Conservation (phyloP, 2,329 filamentous ascomycete species). For the Ascochyta fabae region DNA sequence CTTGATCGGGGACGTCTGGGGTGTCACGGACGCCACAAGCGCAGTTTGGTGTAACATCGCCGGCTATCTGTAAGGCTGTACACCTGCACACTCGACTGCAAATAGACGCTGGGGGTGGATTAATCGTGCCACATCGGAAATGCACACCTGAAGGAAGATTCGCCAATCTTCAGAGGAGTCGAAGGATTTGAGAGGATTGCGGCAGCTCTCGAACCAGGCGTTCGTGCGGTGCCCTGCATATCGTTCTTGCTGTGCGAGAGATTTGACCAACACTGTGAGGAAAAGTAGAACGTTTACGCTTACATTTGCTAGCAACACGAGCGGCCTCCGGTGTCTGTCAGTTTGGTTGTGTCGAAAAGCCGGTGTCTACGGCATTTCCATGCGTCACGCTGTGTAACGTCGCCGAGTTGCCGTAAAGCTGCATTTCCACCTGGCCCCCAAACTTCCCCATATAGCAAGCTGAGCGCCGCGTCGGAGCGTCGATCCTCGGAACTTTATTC, state of each 20-base stretch:
- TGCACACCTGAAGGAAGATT: background rate
- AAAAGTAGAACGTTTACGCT: too few species aligned
- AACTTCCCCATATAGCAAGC: background rate
- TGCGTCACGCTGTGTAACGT: conserved; percentile 1
- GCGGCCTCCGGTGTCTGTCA: too few species aligned
- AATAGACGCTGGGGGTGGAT: background rate
- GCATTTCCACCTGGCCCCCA: background rate
- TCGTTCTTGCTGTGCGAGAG: background rate
- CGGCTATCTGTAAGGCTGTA: conserved; percentile 5
- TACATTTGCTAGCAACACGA: too few species aligned
- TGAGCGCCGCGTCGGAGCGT: background rate
- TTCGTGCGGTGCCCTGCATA: background rate
- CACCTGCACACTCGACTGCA: background rate
- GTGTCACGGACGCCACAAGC: background rate
- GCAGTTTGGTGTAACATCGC: conserved; percentile 13
- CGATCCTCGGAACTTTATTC: background rate
- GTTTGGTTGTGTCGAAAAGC: too few species aligned
- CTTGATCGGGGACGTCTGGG: conserved; percentile 10
- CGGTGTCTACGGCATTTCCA: background rate
- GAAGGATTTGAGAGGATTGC: background rate
- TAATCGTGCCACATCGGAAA: background rate
- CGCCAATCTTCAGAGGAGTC: background rate
- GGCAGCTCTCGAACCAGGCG: background rate
- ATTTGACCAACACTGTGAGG: too few species aligned
- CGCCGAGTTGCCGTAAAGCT: background rate